Percentiles rank a stretch among this genome's conserved stretches.
Conservation (phyloP, 306 rosid genomes). For the Prunus salicina region DNA sequence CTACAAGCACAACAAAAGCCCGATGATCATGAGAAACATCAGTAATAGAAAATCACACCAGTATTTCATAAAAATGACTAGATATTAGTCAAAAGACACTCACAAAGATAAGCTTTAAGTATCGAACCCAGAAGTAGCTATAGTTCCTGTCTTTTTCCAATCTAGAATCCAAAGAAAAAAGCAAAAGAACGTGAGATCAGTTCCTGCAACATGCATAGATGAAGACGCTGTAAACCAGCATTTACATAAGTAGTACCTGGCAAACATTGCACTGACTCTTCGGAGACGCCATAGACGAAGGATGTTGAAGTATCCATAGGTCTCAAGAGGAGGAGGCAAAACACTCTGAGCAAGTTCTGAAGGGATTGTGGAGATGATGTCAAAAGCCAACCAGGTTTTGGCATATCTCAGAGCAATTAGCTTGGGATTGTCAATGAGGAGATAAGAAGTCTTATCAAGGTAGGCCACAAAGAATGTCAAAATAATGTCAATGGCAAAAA, state of each 20-base stretch:
- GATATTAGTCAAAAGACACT: conserved; percentile 30
- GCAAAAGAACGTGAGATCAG: not conserved
- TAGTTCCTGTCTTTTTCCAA: conserved; percentile 72
- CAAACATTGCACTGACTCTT: conserved; percentile 67
- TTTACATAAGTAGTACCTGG: conserved; percentile 39
- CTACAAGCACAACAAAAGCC: conserved; percentile 40
- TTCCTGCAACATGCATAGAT: not conserved
- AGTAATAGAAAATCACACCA: not conserved
- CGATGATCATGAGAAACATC: conserved; percentile 5
- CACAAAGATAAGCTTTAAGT: conserved; percentile 66
- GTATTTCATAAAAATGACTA: not conserved
- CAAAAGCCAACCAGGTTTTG: conserved; percentile 60
- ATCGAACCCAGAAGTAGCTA: conserved; percentile 72
- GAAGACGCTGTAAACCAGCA: not conserved
- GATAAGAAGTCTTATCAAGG: conserved; percentile 51
- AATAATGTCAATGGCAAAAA: conserved; percentile 58
- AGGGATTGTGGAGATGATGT: conserved; percentile 62
- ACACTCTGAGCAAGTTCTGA: conserved; percentile 36
- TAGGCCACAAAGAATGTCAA: conserved; percentile 79
- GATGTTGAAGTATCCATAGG: conserved; percentile 62
- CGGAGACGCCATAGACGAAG: conserved; percentile 90
- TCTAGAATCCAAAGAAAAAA: conserved; percentile 23
- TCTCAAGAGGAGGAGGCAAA: conserved; percentile 33
- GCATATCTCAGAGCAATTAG: conserved; percentile 56
- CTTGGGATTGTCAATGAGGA: conserved; percentile 41